phyloP scores from a whole-genome alignment of 2,329 filamentous ascomycete genomes.

The Neofusicoccum cordaticola region DNA sequence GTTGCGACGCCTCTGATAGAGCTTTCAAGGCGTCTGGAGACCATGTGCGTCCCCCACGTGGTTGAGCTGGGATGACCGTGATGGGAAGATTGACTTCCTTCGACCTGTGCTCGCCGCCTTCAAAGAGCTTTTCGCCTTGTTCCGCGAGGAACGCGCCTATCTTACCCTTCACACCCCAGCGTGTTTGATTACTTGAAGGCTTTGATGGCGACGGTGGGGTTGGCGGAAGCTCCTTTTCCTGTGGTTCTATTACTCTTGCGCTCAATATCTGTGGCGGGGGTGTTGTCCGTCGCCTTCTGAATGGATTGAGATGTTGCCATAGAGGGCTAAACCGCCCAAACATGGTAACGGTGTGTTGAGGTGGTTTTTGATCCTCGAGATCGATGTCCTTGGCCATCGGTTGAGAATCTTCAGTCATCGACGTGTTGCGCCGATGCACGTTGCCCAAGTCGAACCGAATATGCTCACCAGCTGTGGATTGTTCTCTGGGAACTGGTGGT shows the following conservation, averaged over 20 bases:
- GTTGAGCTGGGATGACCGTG: slow-evolving; percentile 60
- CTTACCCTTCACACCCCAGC: slow-evolving; percentile 44
- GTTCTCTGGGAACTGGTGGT: slow-evolving; percentile 44
- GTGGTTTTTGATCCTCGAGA: slow-evolving; percentile 10
- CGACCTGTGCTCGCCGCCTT: slow-evolving; percentile 32
- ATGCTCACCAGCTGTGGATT: slow-evolving; percentile 19
- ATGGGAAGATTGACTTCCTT: slow-evolving; percentile 50
- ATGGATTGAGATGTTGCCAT: slow-evolving; percentile 45
- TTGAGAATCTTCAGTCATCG: neutral
- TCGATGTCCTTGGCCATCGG: slow-evolving; percentile 2
- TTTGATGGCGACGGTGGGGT: neutral
- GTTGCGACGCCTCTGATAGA: neutral
- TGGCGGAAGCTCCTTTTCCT: slow-evolving; percentile 29
- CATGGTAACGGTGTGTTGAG: slow-evolving; percentile 14
- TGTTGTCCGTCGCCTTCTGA: slow-evolving; percentile 56
- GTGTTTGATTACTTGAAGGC: slow-evolving; percentile 41
- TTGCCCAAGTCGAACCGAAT: slow-evolving; percentile 9
- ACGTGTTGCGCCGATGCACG: neutral
- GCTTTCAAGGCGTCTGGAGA: slow-evolving; percentile 41
- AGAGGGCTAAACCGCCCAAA: slow-evolving; percentile 11
- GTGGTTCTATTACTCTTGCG: slow-evolving; percentile 51
- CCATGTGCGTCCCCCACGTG: slow-evolving; percentile 53
- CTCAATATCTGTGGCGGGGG: slow-evolving; percentile 60
- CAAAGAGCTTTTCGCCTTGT: slow-evolving; percentile 45
- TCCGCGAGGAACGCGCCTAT: slow-evolving; percentile 51